phyloP scores from a whole-genome alignment of 2,329 filamentous ascomycete species.

The Trematosphaeria pertusa region DNA sequence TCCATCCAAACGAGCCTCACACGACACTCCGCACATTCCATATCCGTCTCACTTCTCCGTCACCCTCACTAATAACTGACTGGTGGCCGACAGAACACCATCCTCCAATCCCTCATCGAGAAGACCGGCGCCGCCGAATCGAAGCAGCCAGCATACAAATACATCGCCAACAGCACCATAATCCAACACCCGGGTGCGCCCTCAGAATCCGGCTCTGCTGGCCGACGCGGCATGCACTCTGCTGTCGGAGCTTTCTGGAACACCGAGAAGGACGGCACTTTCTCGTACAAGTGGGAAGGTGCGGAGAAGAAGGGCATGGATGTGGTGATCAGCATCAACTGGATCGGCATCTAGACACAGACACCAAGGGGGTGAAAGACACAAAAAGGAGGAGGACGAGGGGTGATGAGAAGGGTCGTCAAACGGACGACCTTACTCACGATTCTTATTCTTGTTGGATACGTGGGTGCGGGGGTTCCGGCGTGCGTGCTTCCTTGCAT shows the following conservation, averaged over 20 bases:
- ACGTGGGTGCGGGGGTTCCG: too few relatives aligned
- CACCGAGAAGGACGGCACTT: constrained; percentile 88
- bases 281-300: constrained; percentile 82
- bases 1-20: constrained; percentile 3
- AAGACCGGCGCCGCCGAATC: constrained; percentile 69
- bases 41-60: not conserved
- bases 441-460: not conserved
- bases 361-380: not conserved
- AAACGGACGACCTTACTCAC: not conserved
- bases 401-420: constrained; percentile 1
- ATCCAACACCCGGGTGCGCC: constrained; percentile 78
- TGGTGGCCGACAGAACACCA: constrained; percentile 66
- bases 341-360: constrained; percentile 65
- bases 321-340: constrained; percentile 66
- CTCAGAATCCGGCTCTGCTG: constrained; percentile 66
- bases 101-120: constrained; percentile 78
- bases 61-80: constrained; percentile 4
- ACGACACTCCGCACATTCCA: not conserved
- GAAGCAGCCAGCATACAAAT: constrained; percentile 78
- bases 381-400: constrained; percentile 4
- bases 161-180: constrained; percentile 96
- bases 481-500: too few relatives aligned
- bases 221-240: constrained; percentile 88
- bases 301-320: constrained; percentile 60
- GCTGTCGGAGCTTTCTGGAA: constrained; percentile 89